phyloP scores from a whole-genome alignment of 768 basidiomycete genomes.

The Flagelloscypha sp. region DNA sequence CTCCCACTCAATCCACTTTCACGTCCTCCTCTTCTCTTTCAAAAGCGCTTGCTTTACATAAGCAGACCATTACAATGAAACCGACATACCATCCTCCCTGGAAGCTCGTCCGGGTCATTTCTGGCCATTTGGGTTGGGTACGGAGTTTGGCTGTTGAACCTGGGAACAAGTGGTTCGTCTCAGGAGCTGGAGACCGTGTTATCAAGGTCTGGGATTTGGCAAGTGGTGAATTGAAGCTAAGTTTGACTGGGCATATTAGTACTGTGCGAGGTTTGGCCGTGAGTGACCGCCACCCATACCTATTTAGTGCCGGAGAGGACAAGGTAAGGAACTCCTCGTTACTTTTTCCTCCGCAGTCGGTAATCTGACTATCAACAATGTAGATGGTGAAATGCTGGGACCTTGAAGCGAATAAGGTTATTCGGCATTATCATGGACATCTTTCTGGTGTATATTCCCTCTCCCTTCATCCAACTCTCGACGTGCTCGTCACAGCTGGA shows the following conservation, averaged over 20 bases:
- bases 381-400: conserved; percentile 99
- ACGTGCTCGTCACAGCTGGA: conserved; percentile 90
- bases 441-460: conserved; percentile 95
- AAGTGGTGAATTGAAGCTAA: conserved; percentile 93
- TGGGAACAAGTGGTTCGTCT: conserved; percentile 97
- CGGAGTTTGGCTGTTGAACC: conserved; percentile 94
- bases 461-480: conserved; percentile 89
- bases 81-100: conserved; percentile 94
- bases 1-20: conserved; percentile 62
- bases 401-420: conserved; percentile 96
- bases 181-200: conserved; percentile 95
- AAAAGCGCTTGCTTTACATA: conserved; percentile 86
- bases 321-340: conserved; percentile 47
- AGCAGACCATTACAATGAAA: conserved; percentile 89
- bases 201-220: conserved; percentile 99
- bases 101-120: conserved; percentile 95
- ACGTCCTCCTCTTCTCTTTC: conserved; percentile 59
- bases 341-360: neutral
- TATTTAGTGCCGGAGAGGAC: conserved; percentile 97
- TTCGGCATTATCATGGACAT: conserved; percentile 97
- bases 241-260: conserved; percentile 93
- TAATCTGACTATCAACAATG: neutral
- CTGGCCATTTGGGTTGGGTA: conserved; percentile 97
- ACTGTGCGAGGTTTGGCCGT: conserved; percentile 94
- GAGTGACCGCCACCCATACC: conserved; percentile 86